These are phyloP conservation scores for Hylodesmum podocarpum DNA, from an alignment of 306 rosid species.

Conservation along the genomic window DNA sequence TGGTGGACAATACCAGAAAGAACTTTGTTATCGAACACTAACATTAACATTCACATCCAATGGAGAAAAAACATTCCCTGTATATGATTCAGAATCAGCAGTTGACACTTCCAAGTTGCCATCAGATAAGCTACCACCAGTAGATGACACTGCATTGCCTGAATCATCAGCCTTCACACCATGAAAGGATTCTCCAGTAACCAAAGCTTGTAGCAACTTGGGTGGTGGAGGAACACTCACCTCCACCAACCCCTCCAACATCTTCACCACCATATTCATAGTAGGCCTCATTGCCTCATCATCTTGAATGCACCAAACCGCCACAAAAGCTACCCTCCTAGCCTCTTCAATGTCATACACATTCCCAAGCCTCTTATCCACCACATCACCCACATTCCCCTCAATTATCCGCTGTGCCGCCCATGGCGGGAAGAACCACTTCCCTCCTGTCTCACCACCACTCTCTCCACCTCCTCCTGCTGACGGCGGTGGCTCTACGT, in stretches of 20 bases:
- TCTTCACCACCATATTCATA: constrained; percentile 78
- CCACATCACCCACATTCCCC: constrained; percentile 53
- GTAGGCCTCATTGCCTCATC: constrained; percentile 71
- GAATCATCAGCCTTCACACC: constrained; percentile 61
- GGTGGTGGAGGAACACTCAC: constrained; percentile 71
- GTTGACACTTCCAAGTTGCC: constrained; percentile 44
- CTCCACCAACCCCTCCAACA: constrained; percentile 76
- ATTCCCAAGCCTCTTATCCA: constrained; percentile 60
- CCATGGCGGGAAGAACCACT: constrained; percentile 95
- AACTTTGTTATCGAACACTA: constrained; percentile 37
- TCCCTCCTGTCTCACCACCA: constrained; percentile 42
- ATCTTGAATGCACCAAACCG: constrained; percentile 96
- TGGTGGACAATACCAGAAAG: constrained; percentile 20
- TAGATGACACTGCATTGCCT: constrained; percentile 26
- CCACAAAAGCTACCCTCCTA: constrained; percentile 62
- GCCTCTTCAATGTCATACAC: constrained; percentile 56
- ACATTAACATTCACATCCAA: constrained; percentile 36
- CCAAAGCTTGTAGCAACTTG: constrained; percentile 75
- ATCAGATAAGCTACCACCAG: constrained; percentile 42
- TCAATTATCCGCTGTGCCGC: constrained; percentile 65
- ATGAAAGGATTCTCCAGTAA: constrained; percentile 69
- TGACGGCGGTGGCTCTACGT: constrained; percentile 56
- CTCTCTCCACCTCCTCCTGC: constrained; percentile 32
- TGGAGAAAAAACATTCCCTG: constrained; percentile 46
- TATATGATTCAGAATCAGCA: constrained; percentile 54